Evolutionary conservation across 1,139 yeast species (phyloP), one percentile per base, ranked within the genome.

Genomic region (Geotrichum siamense): DNA sequence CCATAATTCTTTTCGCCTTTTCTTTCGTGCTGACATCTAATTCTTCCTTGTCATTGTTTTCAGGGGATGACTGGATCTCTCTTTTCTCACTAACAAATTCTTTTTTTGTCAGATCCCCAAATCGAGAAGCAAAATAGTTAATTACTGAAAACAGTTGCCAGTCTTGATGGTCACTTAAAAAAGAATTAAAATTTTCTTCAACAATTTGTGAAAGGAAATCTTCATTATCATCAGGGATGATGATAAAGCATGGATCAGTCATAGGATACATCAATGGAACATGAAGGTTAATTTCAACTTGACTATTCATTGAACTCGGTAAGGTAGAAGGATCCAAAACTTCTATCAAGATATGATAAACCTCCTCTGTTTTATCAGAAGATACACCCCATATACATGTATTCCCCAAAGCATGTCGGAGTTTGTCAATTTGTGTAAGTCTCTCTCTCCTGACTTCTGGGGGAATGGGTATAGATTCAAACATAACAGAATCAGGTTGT

Each of bases 71-170:
- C 10, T 6, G 26, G 6, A 23, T 10, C 6, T 23, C 10, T 8
- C 10, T 23, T 23, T 6, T 10, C 26, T 23, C 26, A 8, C 9
- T 8, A 23, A 23, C 9, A 21, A 36, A 47, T 9, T 38, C 45
- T n/a, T 32, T 44, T 15, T 44, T 25, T 45, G 55, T 53, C 19
- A 58, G 48, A 32, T 47, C 50, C 25, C 51, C 55, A 12, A 57
- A 41, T 48, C 58, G 51, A 3, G 55, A 54, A 2, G 52, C 51
- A 32, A 63, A 44, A 41, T 51, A 63, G 40, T 63, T 63, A 31
- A 62, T 42, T 31, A 55, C 53, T 1, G 66, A 56, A 27, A 61
- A 36, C 17, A 63, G 47, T 4, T 64, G 52, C 62, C 64, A 61
- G 22, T 49, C 46, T 19, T 44, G 48, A 13, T 49, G 46, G n/a